phyloP scores from a whole-genome alignment of 345 rosid species.

The Raphanus raphanistrum region DNA sequence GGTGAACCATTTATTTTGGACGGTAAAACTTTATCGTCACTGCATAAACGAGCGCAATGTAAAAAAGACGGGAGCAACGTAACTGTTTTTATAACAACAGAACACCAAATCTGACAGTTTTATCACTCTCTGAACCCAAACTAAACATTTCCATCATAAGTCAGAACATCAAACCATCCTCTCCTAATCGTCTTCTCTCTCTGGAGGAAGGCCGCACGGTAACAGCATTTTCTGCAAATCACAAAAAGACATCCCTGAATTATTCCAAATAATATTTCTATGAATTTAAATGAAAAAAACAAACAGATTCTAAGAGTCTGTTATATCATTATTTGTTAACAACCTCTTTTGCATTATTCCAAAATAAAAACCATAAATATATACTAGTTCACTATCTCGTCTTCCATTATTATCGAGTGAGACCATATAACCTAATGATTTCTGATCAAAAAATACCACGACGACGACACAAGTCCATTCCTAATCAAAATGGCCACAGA shows the following conservation, averaged over 20 bases:
- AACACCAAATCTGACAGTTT: neutral
- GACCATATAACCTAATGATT: neutral
- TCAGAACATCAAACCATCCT: neutral
- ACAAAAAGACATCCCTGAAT: neutral
- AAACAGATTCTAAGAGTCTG: neutral
- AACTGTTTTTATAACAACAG: neutral
- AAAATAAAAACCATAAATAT: neutral
- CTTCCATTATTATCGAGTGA: neutral
- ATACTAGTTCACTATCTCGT: neutral
- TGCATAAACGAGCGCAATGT: too few species aligned
- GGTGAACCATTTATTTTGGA: neutral
- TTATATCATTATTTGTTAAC: neutral
- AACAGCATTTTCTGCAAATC: conserved; percentile 86
- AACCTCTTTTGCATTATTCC: neutral
- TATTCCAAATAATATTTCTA: neutral
- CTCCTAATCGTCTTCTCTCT: conserved; percentile 79
- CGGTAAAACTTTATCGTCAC: neutral
- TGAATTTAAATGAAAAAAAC: neutral
- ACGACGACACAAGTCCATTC: too few species aligned
- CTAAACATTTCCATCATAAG: neutral
- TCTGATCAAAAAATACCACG: neutral
- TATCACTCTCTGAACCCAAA: neutral
- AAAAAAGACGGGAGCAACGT: neutral
- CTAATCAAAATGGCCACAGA: neutral
- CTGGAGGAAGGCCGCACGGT: conserved; percentile 93